Percentiles rank a stretch among this genome's conserved stretches.
Evolutionary conservation across 1,284 basidiomycete species (phyloP).

Genomic region (Macrocybe sp.): DNA sequence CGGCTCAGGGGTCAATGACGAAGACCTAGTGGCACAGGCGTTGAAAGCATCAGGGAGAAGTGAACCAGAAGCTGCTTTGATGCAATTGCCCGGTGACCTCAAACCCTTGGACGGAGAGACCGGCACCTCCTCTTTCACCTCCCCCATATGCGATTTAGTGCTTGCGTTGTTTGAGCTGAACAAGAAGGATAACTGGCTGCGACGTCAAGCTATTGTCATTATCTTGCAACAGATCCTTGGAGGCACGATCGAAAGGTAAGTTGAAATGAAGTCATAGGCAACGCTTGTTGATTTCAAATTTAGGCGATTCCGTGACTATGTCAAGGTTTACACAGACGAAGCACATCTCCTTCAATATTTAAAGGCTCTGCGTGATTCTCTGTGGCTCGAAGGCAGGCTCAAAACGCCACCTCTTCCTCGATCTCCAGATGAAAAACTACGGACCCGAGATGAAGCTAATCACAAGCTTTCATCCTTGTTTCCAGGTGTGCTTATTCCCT

Average conservation of each 20-base stretch:
- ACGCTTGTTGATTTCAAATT: not conserved
- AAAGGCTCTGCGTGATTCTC: slow-evolving; percentile 56
- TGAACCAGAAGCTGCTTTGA: slow-evolving; percentile 59
- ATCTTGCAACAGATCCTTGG: slow-evolving; percentile 95
- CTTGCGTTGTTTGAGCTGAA: slow-evolving; percentile 93
- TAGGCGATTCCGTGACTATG: slow-evolving; percentile 84
- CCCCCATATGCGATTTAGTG: slow-evolving; percentile 91
- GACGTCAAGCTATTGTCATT: slow-evolving; percentile 94
- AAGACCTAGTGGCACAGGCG: slow-evolving; percentile 77
- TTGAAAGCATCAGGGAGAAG: slow-evolving; percentile 63
- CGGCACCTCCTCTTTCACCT: slow-evolving; percentile 82
- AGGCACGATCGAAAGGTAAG: slow-evolving; percentile 89
- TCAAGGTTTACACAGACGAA: slow-evolving; percentile 62
- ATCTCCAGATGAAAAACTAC: slow-evolving; percentile 73
- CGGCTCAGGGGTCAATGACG: slow-evolving; percentile 74
- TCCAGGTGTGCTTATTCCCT: slow-evolving; percentile 56
- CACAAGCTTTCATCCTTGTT: slow-evolving; percentile 85
- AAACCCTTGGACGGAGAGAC: slow-evolving; percentile 83
- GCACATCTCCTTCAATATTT: slow-evolving; percentile 65
- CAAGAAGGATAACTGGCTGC: slow-evolving; percentile 93
- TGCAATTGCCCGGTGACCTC: slow-evolving; percentile 67
- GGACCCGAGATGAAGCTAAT: slow-evolving; percentile 81
- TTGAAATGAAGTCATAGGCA: not conserved
- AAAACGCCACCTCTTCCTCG: slow-evolving; percentile 60
- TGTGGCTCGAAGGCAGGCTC: slow-evolving; percentile 84